Evolutionary conservation across 2,329 filamentous ascomycete species (phyloP), one percentile per base, ranked within the genome.

Genomic region (Calonectria multiphialidica): DNA sequence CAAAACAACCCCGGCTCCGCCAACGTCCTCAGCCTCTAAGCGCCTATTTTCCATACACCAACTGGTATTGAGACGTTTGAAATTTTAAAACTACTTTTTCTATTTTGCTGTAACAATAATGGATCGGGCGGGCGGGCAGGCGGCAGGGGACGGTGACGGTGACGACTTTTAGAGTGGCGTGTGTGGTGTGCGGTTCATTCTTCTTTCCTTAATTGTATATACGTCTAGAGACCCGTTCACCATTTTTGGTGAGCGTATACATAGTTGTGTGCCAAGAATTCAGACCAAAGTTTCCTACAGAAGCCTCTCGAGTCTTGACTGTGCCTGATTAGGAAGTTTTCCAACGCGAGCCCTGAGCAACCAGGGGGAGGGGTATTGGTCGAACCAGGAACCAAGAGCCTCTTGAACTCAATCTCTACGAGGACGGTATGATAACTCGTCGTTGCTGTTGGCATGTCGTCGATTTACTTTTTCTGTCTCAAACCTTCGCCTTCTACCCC

Each of bases 1-100:
- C 90, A 91, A 81, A 89, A 89, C 75, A 66, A 76, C 2, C 85
- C 86, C 13, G 87, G 87, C 53, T 5, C 33, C 15, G 5, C 53
- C 53, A 59, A 59, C 35, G 53, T 59, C 21, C 53, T 59, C 53
- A 37, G 33, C 53, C 53, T 59, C 5, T 59, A 59, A 59, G 37
- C 5, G 5, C 12, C 23, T 21, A 12, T 10, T 30, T 30, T 30
- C 8, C 8, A 30, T 30, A n/a, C 7, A 10, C 8, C 42, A 45
- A 5, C n/a, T 1, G 23, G 21, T 3, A 23, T 9, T 21, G 21
- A 10, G 21, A 13, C 44, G 44, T 47, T 45, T 23, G n/a, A 21
- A 23, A 23, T 47, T 47, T 21, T 5, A 47, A 47, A 47, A n/a
- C n/a, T 47, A 13, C 13, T 23, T 47, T n/a, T 47, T 23, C 44